Percentiles rank a stretch among this genome's conserved stretches.
phyloP scores from a whole-genome alignment of 1,139 yeast genomes.

The Geotrichum fermentans region DNA sequence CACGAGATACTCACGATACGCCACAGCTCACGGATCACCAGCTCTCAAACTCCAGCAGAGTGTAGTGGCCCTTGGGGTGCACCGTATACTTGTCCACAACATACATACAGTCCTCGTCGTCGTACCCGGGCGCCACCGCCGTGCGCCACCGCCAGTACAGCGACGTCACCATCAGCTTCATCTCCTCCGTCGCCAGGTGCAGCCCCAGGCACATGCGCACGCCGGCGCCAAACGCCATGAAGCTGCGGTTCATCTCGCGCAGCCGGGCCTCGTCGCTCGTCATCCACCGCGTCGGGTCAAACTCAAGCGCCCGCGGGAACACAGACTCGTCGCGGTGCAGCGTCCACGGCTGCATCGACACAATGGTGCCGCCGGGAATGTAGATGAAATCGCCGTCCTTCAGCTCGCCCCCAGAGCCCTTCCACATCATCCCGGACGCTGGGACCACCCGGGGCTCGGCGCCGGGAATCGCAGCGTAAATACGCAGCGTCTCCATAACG shows the following conservation, averaged over 20 bases:
- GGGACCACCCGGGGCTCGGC: constrained; percentile 61
- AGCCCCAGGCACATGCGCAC: constrained; percentile 73
- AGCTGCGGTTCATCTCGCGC: constrained; percentile 47
- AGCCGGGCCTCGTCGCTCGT: constrained; percentile 40
- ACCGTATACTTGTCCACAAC: constrained; percentile 57
- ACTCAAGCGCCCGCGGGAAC: constrained; percentile 49
- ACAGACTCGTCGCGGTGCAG: constrained; percentile 50
- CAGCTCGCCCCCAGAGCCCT: constrained; percentile 21
- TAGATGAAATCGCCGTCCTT: constrained; percentile 9
- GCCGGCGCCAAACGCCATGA: constrained; percentile 72
- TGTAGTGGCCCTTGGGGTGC: constrained; percentile 34
- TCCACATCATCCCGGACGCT: constrained; percentile 28
- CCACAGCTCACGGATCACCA: too few relatives aligned
- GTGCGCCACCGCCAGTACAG: constrained; percentile 49
- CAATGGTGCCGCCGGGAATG: constrained; percentile 53
- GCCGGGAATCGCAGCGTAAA: constrained; percentile 71
- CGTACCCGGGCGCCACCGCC: constrained; percentile 31
- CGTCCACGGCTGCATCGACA: constrained; percentile 64
- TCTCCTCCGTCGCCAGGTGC: constrained; percentile 63
- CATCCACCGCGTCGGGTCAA: constrained; percentile 63
- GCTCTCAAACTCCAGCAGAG: constrained; percentile 22
- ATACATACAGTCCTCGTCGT: constrained; percentile 87
- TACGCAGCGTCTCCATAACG: constrained; percentile 52
- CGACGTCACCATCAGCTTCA: constrained; percentile 54
- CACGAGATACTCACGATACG: too few relatives aligned